Evolutionary conservation across 2,329 filamentous ascomycete genomes (phyloP), one percentile per base, ranked within the genome.

Genomic region (Paecilomyces variotii): DNA sequence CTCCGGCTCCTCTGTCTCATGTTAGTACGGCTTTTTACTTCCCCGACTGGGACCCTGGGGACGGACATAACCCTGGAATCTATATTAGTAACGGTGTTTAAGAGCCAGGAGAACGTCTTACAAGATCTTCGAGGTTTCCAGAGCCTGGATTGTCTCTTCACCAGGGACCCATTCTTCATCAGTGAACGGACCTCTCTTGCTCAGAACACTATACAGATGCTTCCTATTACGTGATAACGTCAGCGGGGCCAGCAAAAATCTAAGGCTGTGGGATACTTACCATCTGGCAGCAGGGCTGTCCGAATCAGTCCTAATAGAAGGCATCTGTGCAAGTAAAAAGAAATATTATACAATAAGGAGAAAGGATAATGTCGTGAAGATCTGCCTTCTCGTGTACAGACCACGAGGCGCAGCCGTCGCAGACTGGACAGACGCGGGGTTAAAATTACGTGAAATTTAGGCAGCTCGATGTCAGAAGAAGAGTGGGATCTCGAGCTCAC

Each of bases 171-270:
- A 82, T 55, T 80, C 84, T 28, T 85, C 82, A 63, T 92, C 88
- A 34, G 89, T 92, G 73, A 90, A 96, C 1, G 94, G 91, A 1
- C 94, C 93, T 2, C 82, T 78, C 32, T 86, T 87, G 59, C 82
- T 86, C 58, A 96, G 83, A 63, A 97, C 86, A 62, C 83, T 87
- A 75, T 97, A 86, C 59, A 97, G 83, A 72, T 96, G 87, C 73
- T 85, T 87, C 91, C 91, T 95, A 62, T 56, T 30, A 10, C 52
- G 56, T n/a, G 30, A 45, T 24, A 45, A 45, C 39, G 39, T 45
- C 39, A 45, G 39, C 55, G 19, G 55, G 54, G 32, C 9, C 14
- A 34, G n/a, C 60, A 32, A 55, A 68, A 19, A 19, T 19, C 19
- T 62, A 25, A 59, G 32, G 49, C 24, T 55, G 19, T 24, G 19